Conservation (phyloP, 805 yeast species). For the Yarrowia osloensis region DNA sequence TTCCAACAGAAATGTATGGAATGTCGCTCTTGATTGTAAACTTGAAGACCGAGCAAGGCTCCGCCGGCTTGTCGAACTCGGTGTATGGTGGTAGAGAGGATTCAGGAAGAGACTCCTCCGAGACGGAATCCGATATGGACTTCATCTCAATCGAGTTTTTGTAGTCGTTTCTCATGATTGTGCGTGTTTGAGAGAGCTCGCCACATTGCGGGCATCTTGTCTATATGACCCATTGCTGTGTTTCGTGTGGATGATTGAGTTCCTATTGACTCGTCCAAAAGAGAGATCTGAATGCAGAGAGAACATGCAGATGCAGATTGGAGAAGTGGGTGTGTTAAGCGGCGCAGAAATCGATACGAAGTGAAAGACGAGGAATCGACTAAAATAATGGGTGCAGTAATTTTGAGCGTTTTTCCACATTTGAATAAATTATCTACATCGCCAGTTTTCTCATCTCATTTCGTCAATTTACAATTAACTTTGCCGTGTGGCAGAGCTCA, state of each 20-base stretch:
- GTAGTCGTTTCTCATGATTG: not conserved
- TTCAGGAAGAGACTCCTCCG: not conserved
- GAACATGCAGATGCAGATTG: too few relatives aligned
- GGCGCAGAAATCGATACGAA: too few relatives aligned
- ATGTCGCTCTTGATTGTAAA: not conserved
- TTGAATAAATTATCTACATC: too few relatives aligned
- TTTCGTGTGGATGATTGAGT: not conserved
- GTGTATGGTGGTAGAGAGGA: not conserved
- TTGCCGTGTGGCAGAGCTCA: too few relatives aligned
- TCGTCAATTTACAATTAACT: too few relatives aligned
- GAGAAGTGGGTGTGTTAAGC: too few relatives aligned
- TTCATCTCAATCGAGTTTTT: not conserved
- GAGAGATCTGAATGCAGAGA: too few relatives aligned
- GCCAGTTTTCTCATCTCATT: too few relatives aligned
- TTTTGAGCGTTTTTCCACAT: too few relatives aligned
- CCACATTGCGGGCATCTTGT: not conserved
- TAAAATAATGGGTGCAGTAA: too few relatives aligned
- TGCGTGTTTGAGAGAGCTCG: not conserved
- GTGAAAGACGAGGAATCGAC: too few relatives aligned
- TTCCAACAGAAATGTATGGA: not conserved
- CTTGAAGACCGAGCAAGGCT: constrained; percentile 15
- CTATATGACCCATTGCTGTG: not conserved
- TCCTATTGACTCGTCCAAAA: too few relatives aligned
- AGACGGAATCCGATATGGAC: not conserved
- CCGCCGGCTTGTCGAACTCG: not conserved